These are phyloP conservation scores for Trichocladium uniseriatum DNA, from an alignment of 495 filamentous ascomycete species.

Conservation along the genomic window DNA sequence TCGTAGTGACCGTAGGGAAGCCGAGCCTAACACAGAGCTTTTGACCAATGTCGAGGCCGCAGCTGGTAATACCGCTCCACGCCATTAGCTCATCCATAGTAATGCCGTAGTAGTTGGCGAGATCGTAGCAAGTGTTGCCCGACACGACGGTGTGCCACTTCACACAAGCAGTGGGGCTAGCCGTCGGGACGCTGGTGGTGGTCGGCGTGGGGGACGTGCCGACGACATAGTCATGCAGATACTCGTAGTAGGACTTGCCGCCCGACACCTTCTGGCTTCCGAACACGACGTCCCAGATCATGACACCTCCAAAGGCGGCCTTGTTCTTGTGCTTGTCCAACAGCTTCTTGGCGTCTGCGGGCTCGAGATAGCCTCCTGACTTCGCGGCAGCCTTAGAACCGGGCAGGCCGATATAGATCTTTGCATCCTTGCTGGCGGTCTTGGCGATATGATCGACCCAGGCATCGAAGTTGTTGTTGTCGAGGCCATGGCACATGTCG, in stretches of 20 bases:
- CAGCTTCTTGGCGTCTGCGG: conserved; percentile 12
- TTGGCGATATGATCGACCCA: conserved; percentile 51
- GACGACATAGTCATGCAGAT: conserved; percentile 18
- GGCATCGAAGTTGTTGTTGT: conserved; percentile 47
- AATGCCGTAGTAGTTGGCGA: conserved; percentile 11
- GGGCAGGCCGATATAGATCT: conserved; percentile 56
- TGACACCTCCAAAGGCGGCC: conserved; percentile 32
- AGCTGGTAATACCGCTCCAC: conserved; percentile 3
- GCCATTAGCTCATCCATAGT: conserved; percentile 1
- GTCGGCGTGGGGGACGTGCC: conserved; percentile 6
- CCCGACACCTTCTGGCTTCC: conserved; percentile 17
- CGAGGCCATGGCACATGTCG: conserved; percentile 45
- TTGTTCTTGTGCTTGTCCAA: conserved; percentile 27
- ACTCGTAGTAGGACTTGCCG: conserved; percentile 22
- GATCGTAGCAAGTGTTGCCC: conserved; percentile 11
- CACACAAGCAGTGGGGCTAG: conserved; percentile 12
- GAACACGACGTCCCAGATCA: conserved; percentile 33
- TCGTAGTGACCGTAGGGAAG: background rate
- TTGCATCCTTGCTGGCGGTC: conserved; percentile 48
- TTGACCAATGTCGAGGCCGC: conserved; percentile 2
- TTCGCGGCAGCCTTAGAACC: conserved; percentile 34
- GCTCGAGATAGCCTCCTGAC: conserved; percentile 27
- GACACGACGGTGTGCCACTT: conserved; percentile 4
- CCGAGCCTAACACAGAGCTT: conserved; percentile 10
- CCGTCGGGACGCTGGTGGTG: background rate